These are phyloP conservation scores for Corylus americana DNA, from an alignment of 306 rosid genomes.

Conservation along the genomic window DNA sequence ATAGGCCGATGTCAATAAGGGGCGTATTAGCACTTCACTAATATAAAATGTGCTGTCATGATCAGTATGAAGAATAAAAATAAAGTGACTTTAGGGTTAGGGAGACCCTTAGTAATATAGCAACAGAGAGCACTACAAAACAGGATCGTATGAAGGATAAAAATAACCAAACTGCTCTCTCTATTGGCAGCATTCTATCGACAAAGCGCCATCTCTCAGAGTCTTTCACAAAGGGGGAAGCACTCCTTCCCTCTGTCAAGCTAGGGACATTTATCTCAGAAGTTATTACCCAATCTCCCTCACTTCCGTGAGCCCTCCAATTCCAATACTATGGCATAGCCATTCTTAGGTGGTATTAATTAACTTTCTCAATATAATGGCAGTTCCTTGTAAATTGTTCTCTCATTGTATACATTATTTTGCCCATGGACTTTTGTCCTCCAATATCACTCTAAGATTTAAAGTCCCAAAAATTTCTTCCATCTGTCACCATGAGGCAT, in stretches of 20 bases:
- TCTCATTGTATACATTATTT: not conserved
- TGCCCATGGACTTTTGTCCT: not conserved
- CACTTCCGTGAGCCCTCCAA: not conserved
- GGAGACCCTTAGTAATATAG: no score
- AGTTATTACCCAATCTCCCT: not conserved
- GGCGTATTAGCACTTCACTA: no score
- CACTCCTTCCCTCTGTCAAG: not conserved
- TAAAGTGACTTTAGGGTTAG: no score
- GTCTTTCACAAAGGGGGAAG: not conserved
- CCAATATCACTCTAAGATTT: not conserved
- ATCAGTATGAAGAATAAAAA: no score
- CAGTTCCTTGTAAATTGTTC: not conserved
- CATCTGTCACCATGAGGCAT: not conserved
- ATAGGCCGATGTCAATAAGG: no score
- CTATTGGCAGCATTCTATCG: no score
- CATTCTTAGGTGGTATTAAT: not conserved
- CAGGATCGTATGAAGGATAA: no score
- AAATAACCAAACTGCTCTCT: no score
- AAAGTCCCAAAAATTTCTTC: not conserved
- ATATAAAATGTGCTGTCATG: no score
- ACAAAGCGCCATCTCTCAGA: no score
- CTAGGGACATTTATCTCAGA: not conserved
- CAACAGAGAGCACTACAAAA: no score
- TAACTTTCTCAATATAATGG: not conserved
- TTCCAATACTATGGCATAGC: not conserved